Evolutionary conservation across 768 basidiomycete genomes (phyloP).

Genomic region (Suillus subluteus): DNA sequence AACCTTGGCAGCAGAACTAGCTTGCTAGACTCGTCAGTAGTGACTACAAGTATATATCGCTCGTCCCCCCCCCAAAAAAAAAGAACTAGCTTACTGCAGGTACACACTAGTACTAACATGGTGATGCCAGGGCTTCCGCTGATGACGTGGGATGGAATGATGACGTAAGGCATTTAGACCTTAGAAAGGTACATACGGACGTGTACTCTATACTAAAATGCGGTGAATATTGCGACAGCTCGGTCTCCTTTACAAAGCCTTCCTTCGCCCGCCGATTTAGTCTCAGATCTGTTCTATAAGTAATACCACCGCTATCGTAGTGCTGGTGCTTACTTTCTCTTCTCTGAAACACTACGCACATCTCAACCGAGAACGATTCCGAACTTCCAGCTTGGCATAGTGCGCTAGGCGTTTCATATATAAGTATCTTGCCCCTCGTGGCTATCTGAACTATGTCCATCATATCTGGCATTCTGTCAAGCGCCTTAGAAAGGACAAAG

Average conservation of each 20-base stretch:
- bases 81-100: too few species aligned
- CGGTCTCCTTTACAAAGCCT: background rate
- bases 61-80: too few species aligned
- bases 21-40: too few species aligned
- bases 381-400: background rate
- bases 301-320: background rate
- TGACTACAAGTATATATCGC: too few species aligned
- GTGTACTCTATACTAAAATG: background rate
- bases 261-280: background rate
- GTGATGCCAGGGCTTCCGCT: too few species aligned
- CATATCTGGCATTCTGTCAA: slow-evolving; percentile 9
- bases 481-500: slow-evolving; percentile 16
- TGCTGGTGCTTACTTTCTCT: background rate
- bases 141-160: background rate
- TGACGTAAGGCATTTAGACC: background rate
- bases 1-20: background rate
- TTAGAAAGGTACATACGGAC: background rate
- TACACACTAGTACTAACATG: background rate
- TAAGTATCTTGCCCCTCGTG: background rate
- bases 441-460: slow-evolving; percentile 9
- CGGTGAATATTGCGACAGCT: background rate
- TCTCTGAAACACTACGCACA: background rate
- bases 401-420: background rate
- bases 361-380: background rate
- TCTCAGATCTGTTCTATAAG: background rate